Percentiles rank a stretch among this genome's conserved stretches.
These are phyloP conservation scores for Penicillium sp. DNA, from an alignment of 2,329 filamentous ascomycete genomes.

Conservation along the genomic window DNA sequence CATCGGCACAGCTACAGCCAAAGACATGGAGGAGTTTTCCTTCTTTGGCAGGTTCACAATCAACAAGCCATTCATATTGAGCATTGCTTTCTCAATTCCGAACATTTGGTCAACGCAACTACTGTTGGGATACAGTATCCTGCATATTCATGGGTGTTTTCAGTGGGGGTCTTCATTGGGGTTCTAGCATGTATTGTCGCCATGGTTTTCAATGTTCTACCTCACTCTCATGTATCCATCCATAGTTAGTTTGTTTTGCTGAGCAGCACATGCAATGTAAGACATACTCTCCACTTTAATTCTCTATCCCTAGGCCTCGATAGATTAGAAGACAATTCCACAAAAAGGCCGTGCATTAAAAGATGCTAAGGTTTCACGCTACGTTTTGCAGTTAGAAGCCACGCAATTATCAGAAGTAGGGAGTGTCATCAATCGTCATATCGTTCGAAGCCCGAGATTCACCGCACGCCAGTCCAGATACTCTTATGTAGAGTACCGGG, in stretches of 20 bases:
- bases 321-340: background rate
- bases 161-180: constrained; percentile 2
- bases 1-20: background rate
- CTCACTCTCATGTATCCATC: background rate
- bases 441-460: constrained; percentile 7
- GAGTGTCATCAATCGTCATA: constrained; percentile 18
- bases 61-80: background rate
- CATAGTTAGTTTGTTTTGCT: background rate
- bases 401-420: background rate
- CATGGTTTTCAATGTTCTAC: background rate
- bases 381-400: background rate
- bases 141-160: background rate
- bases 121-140: background rate
- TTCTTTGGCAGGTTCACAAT: background rate
- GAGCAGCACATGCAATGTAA: background rate
- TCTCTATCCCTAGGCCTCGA: background rate
- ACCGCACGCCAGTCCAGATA: constrained; percentile 2
- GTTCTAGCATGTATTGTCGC: background rate
- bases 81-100: background rate
- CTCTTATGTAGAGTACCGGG: background rate
- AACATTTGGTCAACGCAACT: background rate
- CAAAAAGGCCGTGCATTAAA: background rate
- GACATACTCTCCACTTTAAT: background rate
- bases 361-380: background rate
- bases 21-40: background rate